These are phyloP conservation scores for Berkeleyomyces basicola DNA, from an alignment of 2,329 filamentous ascomycete genomes.

Conservation along the genomic window DNA sequence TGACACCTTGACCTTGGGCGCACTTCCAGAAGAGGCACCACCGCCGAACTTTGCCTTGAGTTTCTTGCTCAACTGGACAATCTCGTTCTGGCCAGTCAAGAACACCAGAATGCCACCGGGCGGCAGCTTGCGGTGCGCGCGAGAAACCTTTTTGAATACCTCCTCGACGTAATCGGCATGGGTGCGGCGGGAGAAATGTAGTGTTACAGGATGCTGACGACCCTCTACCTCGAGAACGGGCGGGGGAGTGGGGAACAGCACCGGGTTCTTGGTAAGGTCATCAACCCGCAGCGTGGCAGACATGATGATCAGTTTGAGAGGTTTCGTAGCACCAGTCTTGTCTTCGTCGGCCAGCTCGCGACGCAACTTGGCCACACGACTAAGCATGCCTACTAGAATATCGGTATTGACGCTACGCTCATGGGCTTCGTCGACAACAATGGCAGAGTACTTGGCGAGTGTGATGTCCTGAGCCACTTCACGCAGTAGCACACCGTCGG, in stretches of 20 bases:
- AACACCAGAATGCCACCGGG: slow-evolving; percentile 87
- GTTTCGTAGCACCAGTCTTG: slow-evolving; percentile 40
- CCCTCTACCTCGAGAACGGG: slow-evolving; percentile 83
- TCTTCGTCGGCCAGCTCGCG: slow-evolving; percentile 59
- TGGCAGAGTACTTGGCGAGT: slow-evolving; percentile 75
- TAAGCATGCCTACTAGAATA: slow-evolving; percentile 93
- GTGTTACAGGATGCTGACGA: slow-evolving; percentile 74
- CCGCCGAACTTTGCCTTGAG: slow-evolving; percentile 52
- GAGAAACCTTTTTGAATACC: slow-evolving; percentile 69
- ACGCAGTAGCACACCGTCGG: slow-evolving; percentile 83
- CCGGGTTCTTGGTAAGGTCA: slow-evolving; percentile 73
- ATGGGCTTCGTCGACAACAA: slow-evolving; percentile 93
- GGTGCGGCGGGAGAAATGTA: slow-evolving; percentile 75
- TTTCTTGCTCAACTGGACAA: slow-evolving; percentile 62
- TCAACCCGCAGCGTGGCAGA: slow-evolving; percentile 84
- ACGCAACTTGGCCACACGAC: slow-evolving; percentile 73
- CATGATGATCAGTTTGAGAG: slow-evolving; percentile 93
- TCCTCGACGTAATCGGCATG: slow-evolving; percentile 82
- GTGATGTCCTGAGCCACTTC: slow-evolving; percentile 84
- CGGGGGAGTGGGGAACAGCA: slow-evolving; percentile 60
- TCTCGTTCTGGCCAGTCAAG: slow-evolving; percentile 85
- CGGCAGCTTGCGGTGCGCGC: slow-evolving; percentile 78
- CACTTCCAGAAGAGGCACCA: slow-evolving; percentile 36
- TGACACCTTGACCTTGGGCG: slow-evolving; percentile 56
- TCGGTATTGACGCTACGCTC: slow-evolving; percentile 96